phyloP scores from a whole-genome alignment of 2,329 filamentous ascomycete genomes.

The Cytospora schulzeri region DNA sequence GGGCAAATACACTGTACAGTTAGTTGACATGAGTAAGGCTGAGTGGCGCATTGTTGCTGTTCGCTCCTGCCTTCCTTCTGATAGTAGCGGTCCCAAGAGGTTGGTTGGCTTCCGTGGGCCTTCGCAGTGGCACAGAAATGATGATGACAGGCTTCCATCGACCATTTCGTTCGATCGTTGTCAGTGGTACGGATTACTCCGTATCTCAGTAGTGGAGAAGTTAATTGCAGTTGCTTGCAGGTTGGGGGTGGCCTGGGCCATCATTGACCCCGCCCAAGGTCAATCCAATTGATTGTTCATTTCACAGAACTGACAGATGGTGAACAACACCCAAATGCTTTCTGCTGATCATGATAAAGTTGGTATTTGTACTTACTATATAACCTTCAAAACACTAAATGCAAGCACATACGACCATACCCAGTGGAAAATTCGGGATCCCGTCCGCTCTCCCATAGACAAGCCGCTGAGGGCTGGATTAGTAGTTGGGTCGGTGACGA shows the following conservation, averaged over 20 bases:
- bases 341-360: background rate
- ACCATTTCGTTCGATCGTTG: no score
- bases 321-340: background rate
- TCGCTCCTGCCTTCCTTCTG: no score
- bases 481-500: conserved; percentile 2
- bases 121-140: no score
- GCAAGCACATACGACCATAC: background rate
- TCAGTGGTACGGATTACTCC: no score
- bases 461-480: background rate
- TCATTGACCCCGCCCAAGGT: background rate
- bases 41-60: background rate
- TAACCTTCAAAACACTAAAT: background rate
- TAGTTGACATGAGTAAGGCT: background rate
- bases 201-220: no score
- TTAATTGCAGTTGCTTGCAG: no score
- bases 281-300: background rate
- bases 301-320: background rate
- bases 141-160: no score
- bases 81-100: no score
- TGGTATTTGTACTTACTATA: background rate
- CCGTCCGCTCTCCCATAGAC: conserved; percentile 1
- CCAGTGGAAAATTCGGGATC: background rate
- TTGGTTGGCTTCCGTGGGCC: no score
- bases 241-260: background rate
- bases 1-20: background rate